phyloP scores from a whole-genome alignment of 2,329 filamentous ascomycete species.

The Dryadomyces quercivorus region DNA sequence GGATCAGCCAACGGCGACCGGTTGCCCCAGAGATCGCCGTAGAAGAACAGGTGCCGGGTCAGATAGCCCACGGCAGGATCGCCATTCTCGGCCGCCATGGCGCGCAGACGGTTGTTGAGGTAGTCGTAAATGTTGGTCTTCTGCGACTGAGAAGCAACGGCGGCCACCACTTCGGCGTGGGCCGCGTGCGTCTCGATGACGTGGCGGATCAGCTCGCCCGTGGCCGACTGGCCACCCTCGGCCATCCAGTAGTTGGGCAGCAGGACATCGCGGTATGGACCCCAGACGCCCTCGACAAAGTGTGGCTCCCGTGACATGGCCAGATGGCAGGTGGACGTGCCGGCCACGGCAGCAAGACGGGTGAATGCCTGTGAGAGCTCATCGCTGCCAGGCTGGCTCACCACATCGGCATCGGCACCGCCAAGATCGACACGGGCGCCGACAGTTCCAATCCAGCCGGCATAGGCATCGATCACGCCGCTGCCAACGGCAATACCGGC shows the following conservation, averaged over 20 bases:
- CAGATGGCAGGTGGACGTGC: constrained; percentile 93
- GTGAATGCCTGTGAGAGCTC: constrained; percentile 89
- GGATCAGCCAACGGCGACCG: constrained; percentile 86
- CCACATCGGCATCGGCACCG: constrained; percentile 50
- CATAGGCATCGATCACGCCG: constrained; percentile 96
- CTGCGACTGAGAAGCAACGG: constrained; percentile 68
- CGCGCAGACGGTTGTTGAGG: constrained; percentile 74
- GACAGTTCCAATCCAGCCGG: constrained; percentile 98
- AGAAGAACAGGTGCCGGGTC: constrained; percentile 94
- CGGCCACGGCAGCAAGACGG: constrained; percentile 84
- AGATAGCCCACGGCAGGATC: constrained; percentile 76
- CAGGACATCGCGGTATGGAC: constrained; percentile 88
- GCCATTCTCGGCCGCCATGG: constrained; percentile 54
- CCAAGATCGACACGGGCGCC: constrained; percentile 81
- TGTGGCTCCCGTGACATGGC: constrained; percentile 90
- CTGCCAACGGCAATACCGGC: constrained; percentile 86
- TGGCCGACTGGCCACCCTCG: constrained; percentile 92
- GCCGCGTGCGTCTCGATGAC: constrained; percentile 92
- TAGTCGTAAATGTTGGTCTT: constrained; percentile 89
- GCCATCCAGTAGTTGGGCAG: constrained; percentile 93
- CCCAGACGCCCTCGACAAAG: constrained; percentile 94
- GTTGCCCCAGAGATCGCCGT: constrained; percentile 95
- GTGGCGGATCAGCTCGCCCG: constrained; percentile 86
- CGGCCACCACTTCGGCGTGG: constrained; percentile 60
- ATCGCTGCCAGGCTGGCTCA: constrained; percentile 30